A percentile compares a stretch with the other conserved stretches of the same genome.
Conservation (phyloP, 2,329 filamentous ascomycete species). For the Tolypocladium endophyticum region DNA sequence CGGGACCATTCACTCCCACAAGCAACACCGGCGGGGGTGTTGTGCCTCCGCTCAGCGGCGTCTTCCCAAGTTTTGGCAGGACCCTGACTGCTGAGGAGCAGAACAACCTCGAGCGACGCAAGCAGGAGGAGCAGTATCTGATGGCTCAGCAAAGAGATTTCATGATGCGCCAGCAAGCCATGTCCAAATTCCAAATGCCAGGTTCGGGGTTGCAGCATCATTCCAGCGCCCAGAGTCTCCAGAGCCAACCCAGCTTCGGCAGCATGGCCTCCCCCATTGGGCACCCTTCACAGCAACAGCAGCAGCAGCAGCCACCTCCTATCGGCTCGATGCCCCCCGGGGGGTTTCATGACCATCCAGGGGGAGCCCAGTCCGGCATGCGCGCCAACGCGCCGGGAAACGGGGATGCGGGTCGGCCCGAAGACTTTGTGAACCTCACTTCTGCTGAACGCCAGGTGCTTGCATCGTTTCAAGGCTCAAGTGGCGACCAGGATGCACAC, state of each 20-base stretch:
- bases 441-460: slow-evolving; percentile 43
- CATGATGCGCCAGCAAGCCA: slow-evolving; percentile 73
- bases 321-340: slow-evolving; percentile 46
- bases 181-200: slow-evolving; percentile 60
- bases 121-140: slow-evolving; percentile 95
- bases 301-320: slow-evolving; percentile 3
- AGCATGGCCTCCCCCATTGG: slow-evolving; percentile 83
- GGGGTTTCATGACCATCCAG: slow-evolving; percentile 59
- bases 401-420: slow-evolving; percentile 52
- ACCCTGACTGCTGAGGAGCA: slow-evolving; percentile 96
- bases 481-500: neutral
- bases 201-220: slow-evolving; percentile 66
- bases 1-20: slow-evolving; percentile 36
- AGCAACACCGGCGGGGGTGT: slow-evolving; percentile 47
- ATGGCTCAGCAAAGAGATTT: slow-evolving; percentile 95
- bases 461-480: slow-evolving; percentile 20
- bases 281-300: slow-evolving; percentile 31
- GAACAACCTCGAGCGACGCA: slow-evolving; percentile 89
- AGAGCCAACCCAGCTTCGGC: slow-evolving; percentile 93
- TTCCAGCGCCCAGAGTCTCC: slow-evolving; percentile 87
- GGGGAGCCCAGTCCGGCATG: slow-evolving; percentile 14
- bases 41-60: slow-evolving; percentile 81
- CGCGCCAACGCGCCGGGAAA: slow-evolving; percentile 17
- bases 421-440: slow-evolving; percentile 61
- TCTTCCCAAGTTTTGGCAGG: slow-evolving; percentile 92